Base-by-base conservation (phyloP, 2,329 filamentous ascomycete species). In the Pseudofabraea citricarpa region DNA sequence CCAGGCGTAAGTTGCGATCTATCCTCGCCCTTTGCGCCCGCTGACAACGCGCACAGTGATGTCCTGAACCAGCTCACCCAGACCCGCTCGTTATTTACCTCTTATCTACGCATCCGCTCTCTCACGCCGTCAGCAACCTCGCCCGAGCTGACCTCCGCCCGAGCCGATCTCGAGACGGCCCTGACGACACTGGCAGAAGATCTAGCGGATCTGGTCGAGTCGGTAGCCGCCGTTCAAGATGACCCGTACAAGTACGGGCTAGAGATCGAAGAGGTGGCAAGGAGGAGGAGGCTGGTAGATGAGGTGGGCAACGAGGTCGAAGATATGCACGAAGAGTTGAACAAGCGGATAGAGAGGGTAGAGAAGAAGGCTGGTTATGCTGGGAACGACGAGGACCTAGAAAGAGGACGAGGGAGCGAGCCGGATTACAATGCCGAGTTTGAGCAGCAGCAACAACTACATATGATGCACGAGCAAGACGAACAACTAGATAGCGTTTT, bases 401-500 rank as follows among this genome's bases (percentile, higher is more conserved):
- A 62, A 47, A 45, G 63, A 51, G 56, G 64, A 51, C 21, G 74
- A 77, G 47, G 64, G 55, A 59, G 73, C 3, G 54, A 55, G 15
- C 57, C 58, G 20, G 65, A 65, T 40, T 65, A 69, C 46, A 91
- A 90, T 55, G 81, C 83, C 13, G 84, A 83, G 56, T 90, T 95
- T 58, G 91, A 97, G 72, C 85, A 95, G 65, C 84, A 93, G 67
- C 81, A 94, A 62, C 94, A 98, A 70, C 64, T 86, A 60, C 79
- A 90, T 67, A 86, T 98, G 67, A 90, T 98, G 85, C 80, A 85
- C 53, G 89, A 96, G 65, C 93, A 98, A 71, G 93, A 98, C 62
- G 76, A 90, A 67, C 86, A 93, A 56, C 75, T 98, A 2, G 91
- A 97, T 61, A 87, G 87, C 13, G 91, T 98, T 36, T 95, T 94